Evolutionary conservation across 805 yeast genomes (phyloP), one percentile per base, ranked within the genome.

Genomic region (Ogataea thermomethanolica): DNA sequence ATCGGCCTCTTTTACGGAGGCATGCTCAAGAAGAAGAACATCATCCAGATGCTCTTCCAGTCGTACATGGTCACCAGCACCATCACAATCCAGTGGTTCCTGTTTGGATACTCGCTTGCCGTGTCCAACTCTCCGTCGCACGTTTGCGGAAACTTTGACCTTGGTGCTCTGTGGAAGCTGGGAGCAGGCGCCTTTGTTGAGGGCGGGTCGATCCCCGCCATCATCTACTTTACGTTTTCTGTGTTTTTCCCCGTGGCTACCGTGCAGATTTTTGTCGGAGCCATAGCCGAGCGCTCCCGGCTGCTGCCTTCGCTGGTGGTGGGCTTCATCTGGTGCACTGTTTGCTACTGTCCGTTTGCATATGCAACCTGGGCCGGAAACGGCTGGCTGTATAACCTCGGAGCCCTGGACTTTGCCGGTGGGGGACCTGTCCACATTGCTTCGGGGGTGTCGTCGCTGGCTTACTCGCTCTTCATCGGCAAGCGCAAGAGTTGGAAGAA

Each of bases 381-480:
- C 41, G 76, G 76, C 11, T 71, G 73, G 71, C 56, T 71, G 33
- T 63, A 53, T 37, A 62, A 56, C 21, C 55, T 71, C 32, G 76
- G 74, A 5, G 68, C 66, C 4, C 59, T 70, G 39, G 76, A 71
- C 49, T 71, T 70, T 53, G 74, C 74, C 7, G 76, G 75, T 29
- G 76, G 76, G 26, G 74, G 74, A 22, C 74, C 74, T 1, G 76
- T 71, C 24, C 76, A 71, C 53, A 63, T 70, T 39, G 65, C 73
- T 5, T 60, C 70, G 5, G 74, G 74, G 29, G 59, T 62, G 22
- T 66, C 73, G 2, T 65, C 74, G 3, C 50, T 69, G 23, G 61
- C 69, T n/a, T 70, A 65, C 46, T 67, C 73, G 5, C 56, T 60
- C 46, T 70, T 56, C 41, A 44, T 70, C 34, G 76, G 76, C n/a